phyloP scores from a whole-genome alignment of 768 basidiomycete genomes.

The Glaciozyma martinii region DNA sequence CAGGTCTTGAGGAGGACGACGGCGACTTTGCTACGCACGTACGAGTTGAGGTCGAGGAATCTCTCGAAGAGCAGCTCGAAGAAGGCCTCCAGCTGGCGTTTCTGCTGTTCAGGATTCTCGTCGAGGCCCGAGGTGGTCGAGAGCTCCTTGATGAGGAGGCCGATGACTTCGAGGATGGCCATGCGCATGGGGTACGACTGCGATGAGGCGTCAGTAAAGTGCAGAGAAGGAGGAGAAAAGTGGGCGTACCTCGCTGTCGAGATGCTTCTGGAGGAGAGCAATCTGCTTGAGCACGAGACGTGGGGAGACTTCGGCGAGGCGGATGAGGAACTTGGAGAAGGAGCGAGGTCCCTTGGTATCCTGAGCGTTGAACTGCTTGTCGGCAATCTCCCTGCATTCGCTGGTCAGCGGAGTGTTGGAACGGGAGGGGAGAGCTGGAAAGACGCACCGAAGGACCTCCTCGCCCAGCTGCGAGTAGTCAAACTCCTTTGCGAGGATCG shows the following conservation, averaged over 20 bases:
- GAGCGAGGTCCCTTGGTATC: slow-evolving; percentile 80
- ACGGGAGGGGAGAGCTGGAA: background rate
- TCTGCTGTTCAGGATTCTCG: slow-evolving; percentile 24
- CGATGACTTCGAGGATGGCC: slow-evolving; percentile 84
- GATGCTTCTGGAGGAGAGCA: slow-evolving; percentile 66
- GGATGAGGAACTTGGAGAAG: slow-evolving; percentile 74
- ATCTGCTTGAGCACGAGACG: slow-evolving; percentile 81
- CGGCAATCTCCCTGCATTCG: slow-evolving; percentile 60
- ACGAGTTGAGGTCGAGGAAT: slow-evolving; percentile 77
- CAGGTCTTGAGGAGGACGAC: slow-evolving; percentile 65
- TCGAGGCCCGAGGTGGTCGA: slow-evolving; percentile 46
- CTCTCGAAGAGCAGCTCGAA: slow-evolving; percentile 79
- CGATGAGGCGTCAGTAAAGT: background rate
- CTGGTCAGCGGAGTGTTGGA: background rate
- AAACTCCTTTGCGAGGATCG: slow-evolving; percentile 69
- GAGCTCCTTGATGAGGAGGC: slow-evolving; percentile 72
- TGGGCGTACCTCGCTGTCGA: slow-evolving; percentile 74
- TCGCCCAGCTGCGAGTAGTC: slow-evolving; percentile 84
- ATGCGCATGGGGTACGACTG: slow-evolving; percentile 95
- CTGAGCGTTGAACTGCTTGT: slow-evolving; percentile 63
- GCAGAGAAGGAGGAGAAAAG: background rate
- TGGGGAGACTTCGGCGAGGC: slow-evolving; percentile 69
- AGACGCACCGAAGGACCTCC: slow-evolving; percentile 58
- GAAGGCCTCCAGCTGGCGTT: slow-evolving; percentile 59
- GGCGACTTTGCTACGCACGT: slow-evolving; percentile 84